phyloP scores from a whole-genome alignment of 768 basidiomycete genomes.

The Russula virescens region DNA sequence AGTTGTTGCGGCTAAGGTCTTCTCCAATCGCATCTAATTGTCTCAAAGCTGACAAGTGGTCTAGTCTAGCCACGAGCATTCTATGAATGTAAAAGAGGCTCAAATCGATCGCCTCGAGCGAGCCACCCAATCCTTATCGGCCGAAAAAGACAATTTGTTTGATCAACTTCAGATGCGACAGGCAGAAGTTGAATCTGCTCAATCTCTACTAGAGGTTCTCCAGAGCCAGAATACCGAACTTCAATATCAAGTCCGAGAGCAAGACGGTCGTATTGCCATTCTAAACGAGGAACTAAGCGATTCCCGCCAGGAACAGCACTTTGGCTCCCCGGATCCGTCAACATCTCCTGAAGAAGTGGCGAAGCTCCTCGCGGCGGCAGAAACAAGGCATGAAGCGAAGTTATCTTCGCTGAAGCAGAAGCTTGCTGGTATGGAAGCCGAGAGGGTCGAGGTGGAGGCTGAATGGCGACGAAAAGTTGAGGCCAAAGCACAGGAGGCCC shows the following conservation, averaged over 20 bases:
- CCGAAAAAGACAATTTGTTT: slow-evolving; percentile 77
- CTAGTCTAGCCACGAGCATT: slow-evolving; percentile 66
- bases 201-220: slow-evolving; percentile 66
- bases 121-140: slow-evolving; percentile 59
- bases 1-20: slow-evolving; percentile 65
- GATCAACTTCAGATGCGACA: slow-evolving; percentile 83
- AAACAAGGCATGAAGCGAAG: slow-evolving; percentile 70
- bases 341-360: slow-evolving; percentile 61
- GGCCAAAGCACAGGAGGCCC: slow-evolving; percentile 72
- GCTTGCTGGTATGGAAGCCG: slow-evolving; percentile 63
- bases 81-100: slow-evolving; percentile 50
- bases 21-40: background rate
- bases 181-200: slow-evolving; percentile 83
- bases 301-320: slow-evolving; percentile 52
- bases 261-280: slow-evolving; percentile 62
- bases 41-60: slow-evolving; percentile 16
- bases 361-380: slow-evolving; percentile 65
- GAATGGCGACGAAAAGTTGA: slow-evolving; percentile 83
- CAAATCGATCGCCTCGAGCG: slow-evolving; percentile 67
- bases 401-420: slow-evolving; percentile 65
- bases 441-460: slow-evolving; percentile 80
- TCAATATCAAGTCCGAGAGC: slow-evolving; percentile 80
- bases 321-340: slow-evolving; percentile 38
- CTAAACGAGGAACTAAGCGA: slow-evolving; percentile 69
- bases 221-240: slow-evolving; percentile 78